Base-by-base conservation (phyloP, 495 filamentous ascomycete species). In the Hypoxylon fuscum region DNA sequence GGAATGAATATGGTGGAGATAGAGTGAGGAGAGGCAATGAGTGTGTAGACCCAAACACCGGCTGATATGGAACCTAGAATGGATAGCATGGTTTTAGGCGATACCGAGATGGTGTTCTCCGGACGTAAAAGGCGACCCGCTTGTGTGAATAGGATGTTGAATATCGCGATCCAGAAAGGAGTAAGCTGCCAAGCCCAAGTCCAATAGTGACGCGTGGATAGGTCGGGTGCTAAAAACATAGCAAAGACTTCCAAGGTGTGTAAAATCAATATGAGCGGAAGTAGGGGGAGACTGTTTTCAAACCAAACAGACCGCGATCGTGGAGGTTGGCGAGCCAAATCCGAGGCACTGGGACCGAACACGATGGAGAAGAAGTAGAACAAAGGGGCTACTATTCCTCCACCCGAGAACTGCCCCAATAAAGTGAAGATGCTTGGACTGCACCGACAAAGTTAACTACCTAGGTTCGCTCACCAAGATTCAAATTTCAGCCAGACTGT, bases 151-250 rank as follows among this genome's bases (percentile, higher is more conserved):
- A 7, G 41, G 23, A 29, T 64, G 47, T 7, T 7, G 18, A 4
- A 59, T 0, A 4, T 54, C 60, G n/a, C n/a, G 23, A 64, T 58
- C 47, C 54, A 64, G 1, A 64, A 20, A 32, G 57, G 57, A 23
- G 25, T 29, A 11, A 64, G 31, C 29, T 64, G 61, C 61, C 54
- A 64, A 18, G 61, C 61, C 54, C 61, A 64, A 17, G 54, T 64
- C 61, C 61, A 64, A 18, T 27, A 64, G 22, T 64, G 61, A 6
- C 61, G 53, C 2, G 47, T 54, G 6, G 38, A 25, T 10, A 41
- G 10, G 8, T 64, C 54, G 0, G 61, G 54, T 2, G 61, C 29
- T 0, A 58, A 25, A 22, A 43, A 64, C 61, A 64, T 64, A 27
- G 55, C 54, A 12, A 64, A 59, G 5, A 59, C 48, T 15, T 53